Percentiles rank a stretch among this genome's conserved stretches.
Conservation (phyloP, 2,329 filamentous ascomycete species). For the Cladorrhinum sp. region DNA sequence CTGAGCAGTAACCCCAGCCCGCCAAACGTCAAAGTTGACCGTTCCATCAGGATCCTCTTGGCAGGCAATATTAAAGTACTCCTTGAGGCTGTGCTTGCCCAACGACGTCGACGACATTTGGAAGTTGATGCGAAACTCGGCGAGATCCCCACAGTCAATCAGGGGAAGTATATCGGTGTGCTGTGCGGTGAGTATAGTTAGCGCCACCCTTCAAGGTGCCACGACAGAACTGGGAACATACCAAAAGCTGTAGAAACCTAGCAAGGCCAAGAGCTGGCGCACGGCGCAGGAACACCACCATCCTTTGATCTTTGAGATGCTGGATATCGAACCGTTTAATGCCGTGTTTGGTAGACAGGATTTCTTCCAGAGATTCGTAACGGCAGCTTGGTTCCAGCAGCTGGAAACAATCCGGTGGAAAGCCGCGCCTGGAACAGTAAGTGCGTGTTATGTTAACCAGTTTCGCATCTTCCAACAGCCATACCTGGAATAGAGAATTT, state of each 20-base stretch:
- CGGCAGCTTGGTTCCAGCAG: conserved; percentile 8
- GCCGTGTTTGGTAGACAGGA: conserved; percentile 2
- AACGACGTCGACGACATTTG: neutral
- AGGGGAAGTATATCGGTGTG: conserved; percentile 22
- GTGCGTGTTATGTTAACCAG: neutral
- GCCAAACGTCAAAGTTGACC: conserved; percentile 23
- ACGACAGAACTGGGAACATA: neutral
- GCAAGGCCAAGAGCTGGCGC: neutral
- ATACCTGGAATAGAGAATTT: conserved; percentile 24
- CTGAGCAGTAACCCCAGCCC: conserved; percentile 16
- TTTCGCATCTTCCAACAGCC: neutral
- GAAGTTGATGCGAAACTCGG: conserved; percentile 23
- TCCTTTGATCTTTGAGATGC: neutral
- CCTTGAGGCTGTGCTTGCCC: conserved; percentile 10
- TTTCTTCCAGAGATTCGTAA: conserved; percentile 17
- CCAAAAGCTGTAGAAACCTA: neutral
- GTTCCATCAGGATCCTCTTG: conserved; percentile 17
- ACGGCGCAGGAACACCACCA: neutral
- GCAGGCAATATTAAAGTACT: conserved; percentile 22
- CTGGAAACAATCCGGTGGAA: conserved; percentile 21
- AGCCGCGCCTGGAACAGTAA: conserved; percentile 13
- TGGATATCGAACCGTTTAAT: neutral
- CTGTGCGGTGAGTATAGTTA: neutral
- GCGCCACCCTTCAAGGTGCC: neutral
- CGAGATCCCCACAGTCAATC: conserved; percentile 19